A percentile compares a stretch with the other conserved stretches of the same genome.
phyloP scores from a whole-genome alignment of 208 protist genomes.

The Crithidia expoeki region DNA sequence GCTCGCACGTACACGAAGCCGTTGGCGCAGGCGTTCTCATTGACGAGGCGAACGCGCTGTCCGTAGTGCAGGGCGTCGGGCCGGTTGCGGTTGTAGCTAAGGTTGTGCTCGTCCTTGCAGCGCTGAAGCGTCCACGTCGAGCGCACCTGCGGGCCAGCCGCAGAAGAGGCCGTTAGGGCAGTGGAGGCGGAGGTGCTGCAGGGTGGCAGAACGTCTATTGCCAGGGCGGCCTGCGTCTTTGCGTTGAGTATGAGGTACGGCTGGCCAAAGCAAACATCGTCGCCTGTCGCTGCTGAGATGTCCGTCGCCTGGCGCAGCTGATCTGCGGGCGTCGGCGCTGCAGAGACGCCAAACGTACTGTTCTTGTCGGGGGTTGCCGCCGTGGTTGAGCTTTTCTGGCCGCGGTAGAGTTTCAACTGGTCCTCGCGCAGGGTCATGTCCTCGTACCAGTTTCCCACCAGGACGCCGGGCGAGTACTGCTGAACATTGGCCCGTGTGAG shows the following conservation, averaged over 20 bases:
- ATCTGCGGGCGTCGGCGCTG: conserved; percentile 10
- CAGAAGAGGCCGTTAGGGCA: conserved; percentile 31
- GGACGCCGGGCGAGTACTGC: conserved; percentile 81
- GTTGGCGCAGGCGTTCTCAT: conserved; percentile 55
- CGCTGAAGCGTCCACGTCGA: conserved; percentile 74
- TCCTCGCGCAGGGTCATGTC: conserved; percentile 77
- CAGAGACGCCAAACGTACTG: not conserved
- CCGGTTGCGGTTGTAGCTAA: conserved; percentile 54
- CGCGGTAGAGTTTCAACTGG: conserved; percentile 66
- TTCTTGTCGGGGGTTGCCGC: conserved; percentile 12
- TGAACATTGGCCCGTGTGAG: conserved; percentile 46
- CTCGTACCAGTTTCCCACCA: conserved; percentile 91
- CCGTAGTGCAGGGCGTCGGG: conserved; percentile 83
- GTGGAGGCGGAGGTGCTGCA: not conserved
- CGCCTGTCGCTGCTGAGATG: conserved; percentile 26
- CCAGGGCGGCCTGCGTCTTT: conserved; percentile 52
- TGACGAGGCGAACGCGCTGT: conserved; percentile 78
- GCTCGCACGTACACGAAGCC: conserved; percentile 82
- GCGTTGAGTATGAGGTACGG: conserved; percentile 60
- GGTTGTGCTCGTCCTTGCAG: conserved; percentile 75
- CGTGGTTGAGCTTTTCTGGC: conserved; percentile 1
- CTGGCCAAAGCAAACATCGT: conserved; percentile 56
- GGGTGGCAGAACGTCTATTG: conserved; percentile 46
- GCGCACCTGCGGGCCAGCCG: conserved; percentile 52
- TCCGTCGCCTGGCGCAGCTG: conserved; percentile 44